A percentile compares a stretch with the other conserved stretches of the same genome.
phyloP scores from a whole-genome alignment of 169 alveolate genomes.

The Babesia gibsoni region DNA sequence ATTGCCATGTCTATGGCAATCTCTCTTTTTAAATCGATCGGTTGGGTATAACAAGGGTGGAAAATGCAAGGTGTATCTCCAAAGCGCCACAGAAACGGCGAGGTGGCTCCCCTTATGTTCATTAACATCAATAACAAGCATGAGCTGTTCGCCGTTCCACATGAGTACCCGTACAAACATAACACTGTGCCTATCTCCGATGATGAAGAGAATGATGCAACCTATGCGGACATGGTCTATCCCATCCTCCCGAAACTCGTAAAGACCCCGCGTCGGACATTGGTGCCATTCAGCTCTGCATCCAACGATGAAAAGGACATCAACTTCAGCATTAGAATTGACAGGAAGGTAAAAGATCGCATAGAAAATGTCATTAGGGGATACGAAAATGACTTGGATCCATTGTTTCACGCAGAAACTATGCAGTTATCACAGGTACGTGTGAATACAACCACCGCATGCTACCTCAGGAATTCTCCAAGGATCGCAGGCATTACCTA shows the following conservation, averaged over 20 bases:
- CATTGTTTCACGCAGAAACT: not conserved
- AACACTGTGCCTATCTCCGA: not conserved
- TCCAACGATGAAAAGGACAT: not conserved
- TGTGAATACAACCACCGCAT: not conserved
- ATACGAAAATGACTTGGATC: not conserved
- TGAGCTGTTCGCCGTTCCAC: constrained; percentile 45
- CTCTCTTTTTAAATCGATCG: not conserved
- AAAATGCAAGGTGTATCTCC: not conserved
- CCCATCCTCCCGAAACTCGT: constrained; percentile 54
- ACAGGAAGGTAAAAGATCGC: not conserved
- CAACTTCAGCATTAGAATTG: constrained; percentile 9
- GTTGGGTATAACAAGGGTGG: not conserved
- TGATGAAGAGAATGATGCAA: not conserved
- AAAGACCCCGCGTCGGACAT: constrained; percentile 52
- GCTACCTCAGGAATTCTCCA: constrained; percentile 22
- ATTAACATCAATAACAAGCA: constrained; percentile 29
- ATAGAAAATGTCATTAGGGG: not conserved
- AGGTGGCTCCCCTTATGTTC: constrained; percentile 29
- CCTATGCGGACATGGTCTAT: constrained; percentile 21
- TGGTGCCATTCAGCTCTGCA: constrained; percentile 45
- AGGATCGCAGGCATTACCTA: constrained; percentile 41
- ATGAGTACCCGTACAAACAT: constrained; percentile 56
- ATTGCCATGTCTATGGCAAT: not conserved
- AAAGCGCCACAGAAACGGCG: not conserved
- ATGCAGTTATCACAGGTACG: not conserved